Conservation (phyloP, 2,329 filamentous ascomycete species). For the Talaromyces sp. region DNA sequence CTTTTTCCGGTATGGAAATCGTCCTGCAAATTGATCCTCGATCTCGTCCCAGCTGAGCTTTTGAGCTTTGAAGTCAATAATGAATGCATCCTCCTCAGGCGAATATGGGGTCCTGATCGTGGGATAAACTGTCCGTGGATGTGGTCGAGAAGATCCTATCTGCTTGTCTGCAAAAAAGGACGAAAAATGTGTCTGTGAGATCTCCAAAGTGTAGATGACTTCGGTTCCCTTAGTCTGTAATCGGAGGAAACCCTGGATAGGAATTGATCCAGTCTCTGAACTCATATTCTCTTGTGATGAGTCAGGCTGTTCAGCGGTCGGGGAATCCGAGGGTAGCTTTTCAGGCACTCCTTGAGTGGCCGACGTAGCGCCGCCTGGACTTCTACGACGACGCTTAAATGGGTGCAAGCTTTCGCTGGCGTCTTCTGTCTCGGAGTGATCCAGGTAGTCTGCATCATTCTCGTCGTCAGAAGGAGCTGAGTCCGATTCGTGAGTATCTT, state of each 20-base stretch:
- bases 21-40: neutral
- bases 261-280: neutral
- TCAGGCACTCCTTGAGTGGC: neutral
- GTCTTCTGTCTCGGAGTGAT: neutral
- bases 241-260: conserved; percentile 4
- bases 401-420: neutral
- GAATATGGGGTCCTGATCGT: neutral
- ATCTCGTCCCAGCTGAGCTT: conserved; percentile 1
- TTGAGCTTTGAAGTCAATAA: neutral
- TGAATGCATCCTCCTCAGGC: neutral
- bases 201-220: neutral
- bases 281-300: neutral
- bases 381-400: neutral
- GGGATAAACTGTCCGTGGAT: neutral
- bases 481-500: neutral
- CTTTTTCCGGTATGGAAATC: neutral
- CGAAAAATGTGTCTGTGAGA: neutral
- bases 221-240: neutral
- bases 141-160: neutral
- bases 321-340: neutral
- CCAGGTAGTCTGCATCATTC: neutral
- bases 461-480: conserved; percentile 2
- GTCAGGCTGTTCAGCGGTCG: neutral
- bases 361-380: neutral
- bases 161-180: neutral